These are phyloP conservation scores for Pezicula carpinea DNA, from an alignment of 2,329 filamentous ascomycete genomes.

Conservation along the genomic window DNA sequence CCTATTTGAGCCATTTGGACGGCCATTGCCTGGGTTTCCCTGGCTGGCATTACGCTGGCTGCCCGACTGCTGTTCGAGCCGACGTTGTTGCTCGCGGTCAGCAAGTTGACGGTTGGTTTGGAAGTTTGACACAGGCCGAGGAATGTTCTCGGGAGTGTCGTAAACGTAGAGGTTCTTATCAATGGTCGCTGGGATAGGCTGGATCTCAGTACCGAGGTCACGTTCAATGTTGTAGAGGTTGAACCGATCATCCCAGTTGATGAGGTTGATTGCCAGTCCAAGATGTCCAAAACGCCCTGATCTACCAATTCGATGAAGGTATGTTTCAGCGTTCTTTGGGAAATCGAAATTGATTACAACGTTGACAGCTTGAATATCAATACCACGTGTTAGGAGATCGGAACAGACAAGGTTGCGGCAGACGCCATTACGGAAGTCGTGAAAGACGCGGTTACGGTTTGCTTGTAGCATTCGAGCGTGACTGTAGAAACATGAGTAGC, in stretches of 20 bases:
- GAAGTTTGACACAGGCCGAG: slow-evolving; percentile 64
- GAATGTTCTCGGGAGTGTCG: slow-evolving; percentile 91
- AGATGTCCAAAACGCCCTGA: slow-evolving; percentile 96
- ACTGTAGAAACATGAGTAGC: slow-evolving; percentile 99
- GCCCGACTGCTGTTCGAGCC: slow-evolving; percentile 16
- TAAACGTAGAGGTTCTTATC: slow-evolving; percentile 99
- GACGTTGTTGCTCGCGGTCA: slow-evolving; percentile 13
- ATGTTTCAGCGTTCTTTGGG: slow-evolving; percentile 98
- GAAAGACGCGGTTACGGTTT: slow-evolving; percentile 95
- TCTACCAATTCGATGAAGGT: slow-evolving; percentile 95
- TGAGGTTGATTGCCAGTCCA: slow-evolving; percentile 96
- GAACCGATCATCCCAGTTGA: slow-evolving; percentile 99
- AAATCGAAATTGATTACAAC: slow-evolving; percentile 99
- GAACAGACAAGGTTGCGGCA: slow-evolving; percentile 98
- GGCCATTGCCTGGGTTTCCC: slow-evolving; percentile 21
- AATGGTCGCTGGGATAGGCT: slow-evolving; percentile 88
- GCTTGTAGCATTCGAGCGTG: slow-evolving; percentile 98
- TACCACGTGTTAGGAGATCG: slow-evolving; percentile 94
- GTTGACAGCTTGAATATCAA: slow-evolving; percentile 98
- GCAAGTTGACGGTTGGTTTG: slow-evolving; percentile 30
- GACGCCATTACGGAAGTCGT: slow-evolving; percentile 97
- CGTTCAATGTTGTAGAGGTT: slow-evolving; percentile 99
- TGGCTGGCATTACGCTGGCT: slow-evolving; percentile 19
- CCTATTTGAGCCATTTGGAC: slow-evolving; percentile 20
- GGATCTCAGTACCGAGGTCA: slow-evolving; percentile 94